phyloP scores from a whole-genome alignment of 345 rosid species.

The Nasturtium officinale region DNA sequence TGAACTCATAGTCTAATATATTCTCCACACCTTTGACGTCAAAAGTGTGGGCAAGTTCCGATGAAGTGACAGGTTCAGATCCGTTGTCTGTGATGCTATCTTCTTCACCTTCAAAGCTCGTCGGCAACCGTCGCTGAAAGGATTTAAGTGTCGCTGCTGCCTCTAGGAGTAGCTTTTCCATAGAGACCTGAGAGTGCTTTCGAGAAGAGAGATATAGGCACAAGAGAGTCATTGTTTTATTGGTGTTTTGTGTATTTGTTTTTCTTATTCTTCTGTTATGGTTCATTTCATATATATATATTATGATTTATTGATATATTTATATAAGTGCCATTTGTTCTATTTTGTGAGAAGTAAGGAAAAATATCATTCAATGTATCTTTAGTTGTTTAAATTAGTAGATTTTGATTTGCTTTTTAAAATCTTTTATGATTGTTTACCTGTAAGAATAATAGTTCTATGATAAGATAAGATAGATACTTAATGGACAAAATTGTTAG shows the following conservation, averaged over 20 bases:
- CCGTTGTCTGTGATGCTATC: constrained; percentile 5
- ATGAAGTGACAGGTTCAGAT: background rate
- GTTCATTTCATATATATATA: background rate
- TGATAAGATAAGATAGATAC: no score
- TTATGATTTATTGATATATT: no score
- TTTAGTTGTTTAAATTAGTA: background rate
- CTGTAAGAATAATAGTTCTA: background rate
- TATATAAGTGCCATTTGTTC: no score
- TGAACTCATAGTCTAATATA: constrained; percentile 52
- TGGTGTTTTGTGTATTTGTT: constrained; percentile 1
- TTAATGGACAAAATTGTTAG: no score
- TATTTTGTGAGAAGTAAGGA: background rate
- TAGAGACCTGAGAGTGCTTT: no score
- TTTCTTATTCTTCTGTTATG: background rate
- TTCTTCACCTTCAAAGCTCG: background rate
- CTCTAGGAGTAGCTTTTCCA: background rate
- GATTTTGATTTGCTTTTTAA: no score
- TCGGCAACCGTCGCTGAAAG: background rate
- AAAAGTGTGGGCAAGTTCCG: background rate
- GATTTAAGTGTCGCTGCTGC: background rate
- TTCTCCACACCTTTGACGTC: constrained; percentile 43
- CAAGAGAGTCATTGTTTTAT: background rate
- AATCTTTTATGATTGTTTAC: background rate
- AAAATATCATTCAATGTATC: background rate
- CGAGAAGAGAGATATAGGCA: no score